phyloP scores from a whole-genome alignment of 139 green algal genomes.

The Chlamydomonas eustigma region DNA sequence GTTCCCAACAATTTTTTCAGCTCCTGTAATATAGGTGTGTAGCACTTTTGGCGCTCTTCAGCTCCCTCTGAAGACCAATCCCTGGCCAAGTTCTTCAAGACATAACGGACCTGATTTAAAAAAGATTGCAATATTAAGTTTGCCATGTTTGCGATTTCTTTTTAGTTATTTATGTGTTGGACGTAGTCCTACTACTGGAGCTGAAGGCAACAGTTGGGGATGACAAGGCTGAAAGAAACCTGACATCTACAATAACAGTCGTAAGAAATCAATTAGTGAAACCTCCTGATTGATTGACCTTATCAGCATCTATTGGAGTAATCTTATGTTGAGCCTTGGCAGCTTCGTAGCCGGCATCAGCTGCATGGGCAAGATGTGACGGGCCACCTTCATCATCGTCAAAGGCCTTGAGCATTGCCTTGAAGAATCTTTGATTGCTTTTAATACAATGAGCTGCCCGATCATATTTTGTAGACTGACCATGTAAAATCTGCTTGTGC shows the following conservation, averaged over 20 bases:
- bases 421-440: background rate
- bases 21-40: conserved; percentile 60
- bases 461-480: background rate
- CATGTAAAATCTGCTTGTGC: background rate
- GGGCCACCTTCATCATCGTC: background rate
- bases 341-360: background rate
- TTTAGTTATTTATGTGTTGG: background rate
- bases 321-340: background rate
- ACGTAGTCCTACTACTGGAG: background rate
- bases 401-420: background rate
- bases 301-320: background rate
- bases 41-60: conserved; percentile 68
- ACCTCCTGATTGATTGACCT: background rate
- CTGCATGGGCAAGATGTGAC: background rate
- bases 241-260: background rate
- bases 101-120: conserved; percentile 49
- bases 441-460: background rate
- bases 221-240: background rate
- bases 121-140: background rate
- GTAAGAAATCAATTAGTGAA: background rate
- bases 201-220: background rate
- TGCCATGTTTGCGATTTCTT: background rate
- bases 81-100: conserved; percentile 86
- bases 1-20: conserved; percentile 37
- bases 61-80: conserved; percentile 84